A percentile compares a stretch with the other conserved stretches of the same genome.
Evolutionary conservation across 371 early-diverging fungal species (phyloP).

Genomic region (Zychaea mexicana): DNA sequence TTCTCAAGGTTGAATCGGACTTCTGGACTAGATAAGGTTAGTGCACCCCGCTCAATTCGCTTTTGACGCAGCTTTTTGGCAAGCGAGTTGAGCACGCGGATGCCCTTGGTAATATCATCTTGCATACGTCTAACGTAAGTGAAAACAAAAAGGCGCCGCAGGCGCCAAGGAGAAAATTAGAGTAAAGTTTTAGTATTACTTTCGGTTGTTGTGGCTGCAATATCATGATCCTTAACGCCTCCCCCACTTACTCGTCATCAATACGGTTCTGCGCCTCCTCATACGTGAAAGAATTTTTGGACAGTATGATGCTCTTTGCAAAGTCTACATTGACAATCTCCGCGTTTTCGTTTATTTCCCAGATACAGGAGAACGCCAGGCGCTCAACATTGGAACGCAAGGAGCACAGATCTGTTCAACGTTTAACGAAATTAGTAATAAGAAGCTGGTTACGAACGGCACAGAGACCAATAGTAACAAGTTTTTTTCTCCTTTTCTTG

Average conservation of each 20-base stretch:
- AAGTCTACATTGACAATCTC: constrained; percentile 77
- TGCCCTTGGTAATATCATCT: constrained; percentile 83
- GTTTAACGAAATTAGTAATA: constrained; percentile 1
- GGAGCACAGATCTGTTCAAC: constrained; percentile 81
- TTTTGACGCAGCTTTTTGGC: constrained; percentile 86
- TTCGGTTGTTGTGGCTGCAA: not conserved
- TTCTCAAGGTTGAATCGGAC: constrained; percentile 86
- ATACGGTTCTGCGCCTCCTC: constrained; percentile 96
- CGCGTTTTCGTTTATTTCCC: constrained; percentile 78
- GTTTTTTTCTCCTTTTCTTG: no score
- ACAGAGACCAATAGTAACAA: no score
- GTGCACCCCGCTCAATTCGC: constrained; percentile 79
- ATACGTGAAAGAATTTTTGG: constrained; percentile 95
- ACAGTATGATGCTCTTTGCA: constrained; percentile 91
- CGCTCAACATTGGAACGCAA: constrained; percentile 90
- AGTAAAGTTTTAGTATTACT: not conserved
- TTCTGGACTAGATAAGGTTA: constrained; percentile 87
- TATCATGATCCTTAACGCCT: not conserved
- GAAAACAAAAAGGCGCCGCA: not conserved
- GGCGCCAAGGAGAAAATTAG: not conserved
- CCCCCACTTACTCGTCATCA: constrained; percentile 70
- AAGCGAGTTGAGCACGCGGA: constrained; percentile 81
- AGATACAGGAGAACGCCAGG: constrained; percentile 86
- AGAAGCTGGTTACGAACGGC: no score
- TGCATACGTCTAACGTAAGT: constrained; percentile 54